These are phyloP conservation scores for Pseudevernia furfuracea DNA, from an alignment of 495 filamentous ascomycete species.

Conservation along the genomic window DNA sequence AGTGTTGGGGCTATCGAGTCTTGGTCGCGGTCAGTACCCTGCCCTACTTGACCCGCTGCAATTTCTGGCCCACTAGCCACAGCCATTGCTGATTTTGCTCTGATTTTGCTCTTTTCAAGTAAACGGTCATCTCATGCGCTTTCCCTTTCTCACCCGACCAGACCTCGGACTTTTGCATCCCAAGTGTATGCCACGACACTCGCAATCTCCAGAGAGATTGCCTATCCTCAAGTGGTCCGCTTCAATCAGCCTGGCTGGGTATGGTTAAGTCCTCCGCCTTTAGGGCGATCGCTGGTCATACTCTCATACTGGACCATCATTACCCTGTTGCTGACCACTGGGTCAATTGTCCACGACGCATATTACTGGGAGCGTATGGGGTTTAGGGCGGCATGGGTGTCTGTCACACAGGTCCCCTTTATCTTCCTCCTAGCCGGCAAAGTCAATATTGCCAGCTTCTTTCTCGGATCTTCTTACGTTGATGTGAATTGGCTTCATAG, in stretches of 20 bases:
- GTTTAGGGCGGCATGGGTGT: constrained; percentile 68
- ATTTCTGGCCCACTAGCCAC: neutral
- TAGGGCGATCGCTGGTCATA: constrained; percentile 49
- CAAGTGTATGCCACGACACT: constrained; percentile 57
- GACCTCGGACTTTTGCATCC: constrained; percentile 51
- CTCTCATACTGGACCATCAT: constrained; percentile 50
- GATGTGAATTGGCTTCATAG: constrained; percentile 78
- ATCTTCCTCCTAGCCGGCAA: constrained; percentile 75
- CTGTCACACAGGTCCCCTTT: constrained; percentile 73
- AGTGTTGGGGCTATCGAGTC: neutral
- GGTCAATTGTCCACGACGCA: constrained; percentile 13
- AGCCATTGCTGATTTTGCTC: neutral
- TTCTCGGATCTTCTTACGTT: constrained; percentile 65
- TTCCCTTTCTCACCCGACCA: constrained; percentile 34
- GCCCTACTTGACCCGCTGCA: neutral
- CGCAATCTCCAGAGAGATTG: constrained; percentile 58
- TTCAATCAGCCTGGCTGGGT: constrained; percentile 38
- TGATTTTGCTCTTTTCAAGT: neutral
- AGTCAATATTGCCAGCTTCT: constrained; percentile 61
- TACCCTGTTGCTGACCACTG: constrained; percentile 37
- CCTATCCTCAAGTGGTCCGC: constrained; percentile 52
- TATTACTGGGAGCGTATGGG: constrained; percentile 59
- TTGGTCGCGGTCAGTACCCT: constrained; percentile 7
- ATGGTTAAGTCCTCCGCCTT: constrained; percentile 49
- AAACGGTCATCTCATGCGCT: neutral